Percentiles rank a stretch among this genome's conserved stretches.
phyloP scores from a whole-genome alignment of 768 basidiomycete species.

The Lentinula aciculospora region DNA sequence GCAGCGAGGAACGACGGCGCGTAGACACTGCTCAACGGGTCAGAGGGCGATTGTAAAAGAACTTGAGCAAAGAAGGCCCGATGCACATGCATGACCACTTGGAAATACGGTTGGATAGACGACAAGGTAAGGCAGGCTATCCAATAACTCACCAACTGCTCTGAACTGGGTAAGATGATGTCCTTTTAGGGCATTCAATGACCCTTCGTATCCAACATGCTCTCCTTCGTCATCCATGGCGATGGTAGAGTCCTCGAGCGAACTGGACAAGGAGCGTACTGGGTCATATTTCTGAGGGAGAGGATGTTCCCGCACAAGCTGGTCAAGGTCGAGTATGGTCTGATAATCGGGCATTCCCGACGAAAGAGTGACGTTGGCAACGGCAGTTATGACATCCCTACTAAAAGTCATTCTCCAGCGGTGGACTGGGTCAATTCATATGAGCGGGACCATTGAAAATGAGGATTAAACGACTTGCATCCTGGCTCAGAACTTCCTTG shows the following conservation, averaged over 20 bases:
- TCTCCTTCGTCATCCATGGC: not conserved
- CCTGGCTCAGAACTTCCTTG: not conserved
- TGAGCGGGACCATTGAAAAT: not conserved
- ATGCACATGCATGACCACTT: slow-evolving; percentile 41
- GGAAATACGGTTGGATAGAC: slow-evolving; percentile 1
- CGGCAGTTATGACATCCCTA: slow-evolving; percentile 21
- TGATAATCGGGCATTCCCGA: slow-evolving; percentile 33
- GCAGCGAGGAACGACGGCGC: slow-evolving; percentile 44
- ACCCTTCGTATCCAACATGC: not conserved
- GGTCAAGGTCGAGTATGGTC: slow-evolving; percentile 21
- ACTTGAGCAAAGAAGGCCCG: slow-evolving; percentile 44
- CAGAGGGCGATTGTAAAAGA: slow-evolving; percentile 33
- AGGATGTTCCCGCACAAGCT: not conserved
- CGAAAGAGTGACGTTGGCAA: slow-evolving; percentile 28
- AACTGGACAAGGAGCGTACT: not conserved
- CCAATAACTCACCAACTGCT: slow-evolving; percentile 16
- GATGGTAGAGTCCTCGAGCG: not conserved
- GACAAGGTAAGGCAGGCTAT: not conserved
- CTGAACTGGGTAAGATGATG: slow-evolving; percentile 24
- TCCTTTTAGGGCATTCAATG: not conserved
- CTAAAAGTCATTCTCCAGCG: not conserved
- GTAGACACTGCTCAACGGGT: slow-evolving; percentile 38
- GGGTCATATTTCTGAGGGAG: not conserved
- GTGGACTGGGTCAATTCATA: slow-evolving; percentile 11
- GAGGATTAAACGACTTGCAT: slow-evolving; percentile 13